A percentile compares a stretch with the other conserved stretches of the same genome.
Evolutionary conservation across 2,329 filamentous ascomycete genomes (phyloP).

Genomic region (Cladophialophora carrionii): DNA sequence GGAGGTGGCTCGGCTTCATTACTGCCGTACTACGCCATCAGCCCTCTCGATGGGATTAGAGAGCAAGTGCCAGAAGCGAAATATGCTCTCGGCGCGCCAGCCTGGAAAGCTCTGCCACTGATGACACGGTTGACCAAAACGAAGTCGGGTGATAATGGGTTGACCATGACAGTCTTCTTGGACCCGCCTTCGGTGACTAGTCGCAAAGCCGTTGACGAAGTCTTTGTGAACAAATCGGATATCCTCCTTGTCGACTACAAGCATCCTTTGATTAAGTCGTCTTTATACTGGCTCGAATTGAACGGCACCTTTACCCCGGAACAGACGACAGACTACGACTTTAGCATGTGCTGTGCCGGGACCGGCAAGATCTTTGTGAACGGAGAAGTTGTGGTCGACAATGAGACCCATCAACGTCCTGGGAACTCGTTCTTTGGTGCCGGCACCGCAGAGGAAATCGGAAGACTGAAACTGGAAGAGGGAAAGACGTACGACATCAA

Average conservation of each 20-base stretch:
- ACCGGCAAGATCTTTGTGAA: conserved; percentile 69
- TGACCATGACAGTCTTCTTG: conserved; percentile 66
- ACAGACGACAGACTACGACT: conserved; percentile 64
- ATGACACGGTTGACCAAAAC: conserved; percentile 59
- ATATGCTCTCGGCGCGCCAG: conserved; percentile 66
- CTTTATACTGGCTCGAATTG: conserved; percentile 63
- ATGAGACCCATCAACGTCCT: conserved; percentile 64
- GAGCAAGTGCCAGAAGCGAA: conserved; percentile 45
- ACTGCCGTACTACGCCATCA: conserved; percentile 51
- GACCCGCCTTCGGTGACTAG: conserved; percentile 56
- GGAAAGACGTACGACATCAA: conserved; percentile 63
- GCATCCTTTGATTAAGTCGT: conserved; percentile 54
- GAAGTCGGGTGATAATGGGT: conserved; percentile 58
- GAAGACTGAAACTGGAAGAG: conserved; percentile 60
- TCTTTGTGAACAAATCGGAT: conserved; percentile 50
- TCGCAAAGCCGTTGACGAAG: conserved; percentile 57
- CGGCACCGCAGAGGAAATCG: conserved; percentile 66
- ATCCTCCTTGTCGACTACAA: conserved; percentile 60
- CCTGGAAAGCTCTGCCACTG: conserved; percentile 66
- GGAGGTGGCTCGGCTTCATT: conserved; percentile 68
- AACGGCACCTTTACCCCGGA: conserved; percentile 65
- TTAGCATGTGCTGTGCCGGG: conserved; percentile 68
- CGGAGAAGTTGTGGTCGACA: conserved; percentile 65
- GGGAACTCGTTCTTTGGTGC: conserved; percentile 68
- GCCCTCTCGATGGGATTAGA: conserved; percentile 51